Base-by-base conservation (phyloP, 495 filamentous ascomycete species). In the Penicillium ochrochloron region DNA sequence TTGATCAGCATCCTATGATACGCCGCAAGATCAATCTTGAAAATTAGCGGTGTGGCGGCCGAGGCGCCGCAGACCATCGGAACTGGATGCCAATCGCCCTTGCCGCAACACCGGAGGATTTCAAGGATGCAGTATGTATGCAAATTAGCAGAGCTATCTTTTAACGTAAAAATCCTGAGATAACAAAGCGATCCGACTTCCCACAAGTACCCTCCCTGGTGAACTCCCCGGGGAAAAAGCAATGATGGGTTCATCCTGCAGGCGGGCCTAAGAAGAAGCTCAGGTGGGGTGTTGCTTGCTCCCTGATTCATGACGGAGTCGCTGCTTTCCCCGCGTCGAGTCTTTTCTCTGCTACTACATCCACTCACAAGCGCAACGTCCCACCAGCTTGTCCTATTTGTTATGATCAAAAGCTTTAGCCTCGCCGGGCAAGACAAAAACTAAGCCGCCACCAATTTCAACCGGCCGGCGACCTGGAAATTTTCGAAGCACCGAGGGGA, bases 321-420 rank as follows among this genome's bases (percentile, higher is more conserved):
- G 53, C 31, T 53, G 12, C 56, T 44, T 52, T 52, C 59, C 59
- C 59, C 59, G 59, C 59, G 59, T 61, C 21, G 41, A 33, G 25
- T 15, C n/a, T 56, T 25, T 17, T 14, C 25, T 17, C n/a, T 56
- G 25, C 53, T 14, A 14, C 53, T 31, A 12, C 34, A 15, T 5
- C n/a, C 48, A 4, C n/a, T 39, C 53, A 35, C 15, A 17, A 56
- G 34, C 33, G 21, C 31, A 56, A 37, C 6, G 17, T 15, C 48
- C 7, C 15, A 31, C 12, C 25, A n/a, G 14, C 48, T 29, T 27
- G 25, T 7, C 31, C 14, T 52, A 12, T 52, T 4, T 52, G 12
- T 37, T 14, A 14, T 27, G 33, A 37, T 14, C 53, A 37, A 56
- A 37, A 56, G 33, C n/a, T 11, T 3, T 37, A 52, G 48, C 25